phyloP scores from a whole-genome alignment of 768 basidiomycete genomes.

The Lentinula lateritia region DNA sequence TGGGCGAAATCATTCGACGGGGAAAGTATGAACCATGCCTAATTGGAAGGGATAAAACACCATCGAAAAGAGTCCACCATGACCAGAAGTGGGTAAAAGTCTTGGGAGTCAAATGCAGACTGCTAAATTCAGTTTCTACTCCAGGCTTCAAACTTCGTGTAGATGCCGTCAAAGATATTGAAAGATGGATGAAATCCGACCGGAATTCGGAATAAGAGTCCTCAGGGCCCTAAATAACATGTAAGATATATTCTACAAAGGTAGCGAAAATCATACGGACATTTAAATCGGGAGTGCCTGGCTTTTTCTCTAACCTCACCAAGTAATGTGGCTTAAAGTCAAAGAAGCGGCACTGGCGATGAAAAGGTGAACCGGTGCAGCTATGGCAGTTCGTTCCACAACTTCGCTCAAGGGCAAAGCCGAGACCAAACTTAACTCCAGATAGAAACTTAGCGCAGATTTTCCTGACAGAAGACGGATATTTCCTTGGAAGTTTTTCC shows the following conservation, averaged over 20 bases:
- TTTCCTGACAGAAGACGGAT: conserved; percentile 43
- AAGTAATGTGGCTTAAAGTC: conserved; percentile 77
- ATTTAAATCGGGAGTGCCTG: conserved; percentile 33
- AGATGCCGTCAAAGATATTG: conserved; percentile 76
- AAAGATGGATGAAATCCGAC: conserved; percentile 91
- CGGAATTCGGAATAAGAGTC: conserved; percentile 89
- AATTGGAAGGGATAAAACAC: conserved; percentile 72
- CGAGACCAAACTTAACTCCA: conserved; percentile 84
- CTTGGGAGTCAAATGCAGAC: conserved; percentile 80
- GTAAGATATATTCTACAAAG: neutral
- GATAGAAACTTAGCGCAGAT: conserved; percentile 79
- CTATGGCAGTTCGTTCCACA: conserved; percentile 66
- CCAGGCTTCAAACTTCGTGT: conserved; percentile 27
- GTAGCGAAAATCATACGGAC: conserved; percentile 24
- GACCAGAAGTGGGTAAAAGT: conserved; percentile 86
- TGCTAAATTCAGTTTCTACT: conserved; percentile 43
- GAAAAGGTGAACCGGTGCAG: conserved; percentile 58
- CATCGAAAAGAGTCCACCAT: conserved; percentile 87
- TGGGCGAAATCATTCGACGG: conserved; percentile 66
- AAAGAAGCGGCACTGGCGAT: conserved; percentile 77
- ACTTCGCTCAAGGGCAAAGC: conserved; percentile 75
- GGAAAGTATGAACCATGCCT: conserved; percentile 85
- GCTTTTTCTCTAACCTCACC: conserved; percentile 57
- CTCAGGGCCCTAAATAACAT: conserved; percentile 29
- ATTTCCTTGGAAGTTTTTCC: conserved; percentile 12